Percentiles rank a stretch among this genome's conserved stretches.
phyloP scores from a whole-genome alignment of 2,329 filamentous ascomycete species.

The Metarhizium sp. region DNA sequence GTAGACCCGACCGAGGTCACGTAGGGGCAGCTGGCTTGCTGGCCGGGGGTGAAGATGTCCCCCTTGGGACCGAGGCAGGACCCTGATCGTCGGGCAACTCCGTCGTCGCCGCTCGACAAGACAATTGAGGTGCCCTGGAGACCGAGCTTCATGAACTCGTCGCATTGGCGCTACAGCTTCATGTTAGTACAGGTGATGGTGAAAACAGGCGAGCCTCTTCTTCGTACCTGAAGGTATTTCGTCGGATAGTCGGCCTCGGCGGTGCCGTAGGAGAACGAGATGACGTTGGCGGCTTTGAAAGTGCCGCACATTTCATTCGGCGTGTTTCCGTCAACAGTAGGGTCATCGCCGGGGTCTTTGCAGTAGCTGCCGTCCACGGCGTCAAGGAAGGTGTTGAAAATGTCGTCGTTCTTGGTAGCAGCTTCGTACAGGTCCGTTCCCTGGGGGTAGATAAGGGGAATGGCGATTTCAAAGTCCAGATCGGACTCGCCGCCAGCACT shows the following conservation, averaged over 20 bases:
- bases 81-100: slow-evolving; percentile 10
- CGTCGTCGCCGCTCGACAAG: slow-evolving; percentile 24
- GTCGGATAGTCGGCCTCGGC: slow-evolving; percentile 27
- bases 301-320: slow-evolving; percentile 17
- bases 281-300: slow-evolving; percentile 21
- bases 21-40: slow-evolving; percentile 38
- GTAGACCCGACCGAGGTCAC: slow-evolving; percentile 42
- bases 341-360: slow-evolving; percentile 33
- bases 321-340: slow-evolving; percentile 38
- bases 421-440: slow-evolving; percentile 28
- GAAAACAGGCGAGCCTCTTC: neutral
- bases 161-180: slow-evolving; percentile 24
- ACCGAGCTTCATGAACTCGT: slow-evolving; percentile 36
- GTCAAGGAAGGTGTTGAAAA: slow-evolving; percentile 34
- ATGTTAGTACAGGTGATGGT: neutral
- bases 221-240: slow-evolving; percentile 28
- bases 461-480: no score
- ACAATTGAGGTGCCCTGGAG: slow-evolving; percentile 33
- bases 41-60: slow-evolving; percentile 36
- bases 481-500: no score
- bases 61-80: slow-evolving; percentile 14
- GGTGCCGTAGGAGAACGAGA: slow-evolving; percentile 31
- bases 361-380: slow-evolving; percentile 46
- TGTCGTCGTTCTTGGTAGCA: slow-evolving; percentile 25
- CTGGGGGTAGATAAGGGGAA: no score